Evolutionary conservation across 768 basidiomycete genomes (phyloP).

Genomic region (Rhodotorula sphaerocarpa): DNA sequence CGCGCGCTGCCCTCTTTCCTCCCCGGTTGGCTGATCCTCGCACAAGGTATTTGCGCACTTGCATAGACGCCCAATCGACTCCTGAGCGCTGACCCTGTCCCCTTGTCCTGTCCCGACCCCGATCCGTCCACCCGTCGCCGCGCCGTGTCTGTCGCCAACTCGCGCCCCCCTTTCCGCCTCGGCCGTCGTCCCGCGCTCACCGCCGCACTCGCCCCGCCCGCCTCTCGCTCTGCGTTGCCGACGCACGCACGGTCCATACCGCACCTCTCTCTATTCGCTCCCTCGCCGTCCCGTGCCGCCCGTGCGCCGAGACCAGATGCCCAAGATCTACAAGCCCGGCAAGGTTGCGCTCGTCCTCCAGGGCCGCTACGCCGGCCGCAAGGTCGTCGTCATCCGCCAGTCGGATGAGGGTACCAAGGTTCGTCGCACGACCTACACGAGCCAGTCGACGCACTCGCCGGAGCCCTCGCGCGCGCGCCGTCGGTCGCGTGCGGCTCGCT

Average conservation of each 20-base stretch:
- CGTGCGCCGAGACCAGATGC: conserved; percentile 10
- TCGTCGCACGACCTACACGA: not conserved
- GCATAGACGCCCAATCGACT: not conserved
- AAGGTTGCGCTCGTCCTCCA: conserved; percentile 43
- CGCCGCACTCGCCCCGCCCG: not conserved
- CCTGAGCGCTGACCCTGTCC: conserved; percentile 1
- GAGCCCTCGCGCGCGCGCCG: no score
- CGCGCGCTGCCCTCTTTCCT: not conserved
- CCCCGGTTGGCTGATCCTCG: conserved; percentile 6
- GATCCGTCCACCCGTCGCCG: not conserved
- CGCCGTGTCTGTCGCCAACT: not conserved
- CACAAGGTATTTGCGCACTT: not conserved
- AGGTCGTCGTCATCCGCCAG: conserved; percentile 98
- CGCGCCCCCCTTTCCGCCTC: not conserved
- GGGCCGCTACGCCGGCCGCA: conserved; percentile 97
- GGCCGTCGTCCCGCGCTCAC: not conserved
- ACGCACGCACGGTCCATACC: no score
- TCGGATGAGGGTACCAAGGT: conserved; percentile 86
- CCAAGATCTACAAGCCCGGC: conserved; percentile 49
- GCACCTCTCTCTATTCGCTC: no score
- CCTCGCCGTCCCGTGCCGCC: not conserved
- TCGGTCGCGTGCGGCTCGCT: no score
- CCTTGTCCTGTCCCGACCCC: not conserved
- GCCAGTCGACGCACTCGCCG: no score
- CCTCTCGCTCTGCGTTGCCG: not conserved